Base-by-base conservation (phyloP, 495 filamentous ascomycete genomes). In the Pseudotulostoma volvatum region DNA sequence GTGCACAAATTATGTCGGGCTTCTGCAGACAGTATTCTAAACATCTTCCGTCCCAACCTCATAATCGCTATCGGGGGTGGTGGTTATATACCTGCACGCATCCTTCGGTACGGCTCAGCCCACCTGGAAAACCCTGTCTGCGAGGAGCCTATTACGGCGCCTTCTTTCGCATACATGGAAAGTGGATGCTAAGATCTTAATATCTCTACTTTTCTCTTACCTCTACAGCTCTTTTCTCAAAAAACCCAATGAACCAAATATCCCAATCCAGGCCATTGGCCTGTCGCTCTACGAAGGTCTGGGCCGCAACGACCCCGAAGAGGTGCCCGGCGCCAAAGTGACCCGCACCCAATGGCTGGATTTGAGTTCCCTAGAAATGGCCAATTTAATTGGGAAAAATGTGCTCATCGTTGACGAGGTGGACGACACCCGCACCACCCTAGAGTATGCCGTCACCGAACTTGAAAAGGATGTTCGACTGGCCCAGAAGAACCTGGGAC, bases 11-110 rank as follows among this genome's bases (percentile, higher is more conserved):
- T 99, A 48, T 99, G 90, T 63, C 84, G 93, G 61, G 66, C 72
- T 40, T 73, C 83, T 1, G 90, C 87, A 14, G 68, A 74, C 33
- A 61, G 66, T 43, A 93, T 96, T 57, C 77, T 99, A 44, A 66
- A 74, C 53, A 70, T 79, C 1, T 84, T 93, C 65, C 68, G 81
- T 48, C 90, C 90, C 31, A 84, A 93, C 53, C 79, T 99, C 39
- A 95, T 99, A 73, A 92, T 99, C 57, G 90, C 90, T 51, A 99
- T 99, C 53, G 90, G 90, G 44, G 90, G 90, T 44, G 90, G 90
- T 52, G 90, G 90, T 38, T 99, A 95, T 57, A 84, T 99, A 15
- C 90, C 90, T 34, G 90, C 90, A 31, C 84, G 90, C 42, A 96
- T 99, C 60, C 76, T 99, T 40, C 81, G 88, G 72, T 77, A 63